Evolutionary conservation across 2,329 filamentous ascomycete species (phyloP), one percentile per base, ranked within the genome.

Genomic region (Colletotrichum sidae): DNA sequence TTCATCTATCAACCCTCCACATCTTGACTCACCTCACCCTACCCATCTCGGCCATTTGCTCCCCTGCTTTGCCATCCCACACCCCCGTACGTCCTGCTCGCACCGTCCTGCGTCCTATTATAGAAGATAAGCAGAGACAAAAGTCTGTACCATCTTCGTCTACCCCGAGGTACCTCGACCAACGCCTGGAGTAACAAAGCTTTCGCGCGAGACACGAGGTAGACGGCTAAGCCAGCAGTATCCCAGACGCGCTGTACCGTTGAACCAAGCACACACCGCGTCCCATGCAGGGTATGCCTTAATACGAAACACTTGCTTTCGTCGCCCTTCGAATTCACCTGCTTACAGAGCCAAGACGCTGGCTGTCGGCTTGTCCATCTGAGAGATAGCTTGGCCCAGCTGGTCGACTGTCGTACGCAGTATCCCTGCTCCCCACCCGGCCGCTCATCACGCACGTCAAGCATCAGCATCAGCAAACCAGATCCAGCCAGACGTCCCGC

Each of bases 401-500:
- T 25, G 25, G 50, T 67, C 65, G 64, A 67, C 44, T 53, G 55
- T 65, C 15, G 38, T 41, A 17, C 17, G 17, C 17, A 17, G 17
- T 17, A 67, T 54, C 64, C 64, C 54, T 67, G 64, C 46, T 45
- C 64, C 54, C 60, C 64, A 60, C 64, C 25, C 25, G 25, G 25
- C 25, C 44, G 60, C 47, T 41, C 59, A 67, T 65, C 64, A 67
- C 64, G 44, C 64, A 64, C 59, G 60, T 64, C 60, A 64, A 58
- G 15, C 42, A 65, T 34, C 60, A 64, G 15, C 54, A 63, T 38
- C 57, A 61, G 25, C 25, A 25, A 25, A 25, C 25, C 25, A 25
- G 25, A 54, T 44, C 52, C 52, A 65, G 50, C 58, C 58, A 65
- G 62, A 53, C 58, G 53, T 56, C 39, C 56, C 15, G 38, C 61